phyloP scores from a whole-genome alignment of 805 yeast genomes.

The Saccharomycopsis guyanensis region DNA sequence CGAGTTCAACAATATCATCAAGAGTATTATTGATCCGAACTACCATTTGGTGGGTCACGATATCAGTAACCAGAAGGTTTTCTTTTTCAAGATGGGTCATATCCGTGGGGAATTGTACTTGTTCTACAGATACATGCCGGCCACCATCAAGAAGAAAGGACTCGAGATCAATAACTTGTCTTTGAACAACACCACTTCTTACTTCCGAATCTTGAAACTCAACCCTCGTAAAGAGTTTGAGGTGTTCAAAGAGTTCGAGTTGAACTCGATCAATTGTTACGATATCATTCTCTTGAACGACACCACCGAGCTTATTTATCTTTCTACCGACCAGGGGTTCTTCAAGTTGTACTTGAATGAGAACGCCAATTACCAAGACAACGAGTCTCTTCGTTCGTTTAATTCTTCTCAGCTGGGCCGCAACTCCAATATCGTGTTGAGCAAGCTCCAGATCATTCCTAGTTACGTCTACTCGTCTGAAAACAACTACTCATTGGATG shows the following conservation, averaged over 20 bases:
- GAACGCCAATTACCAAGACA: neutral
- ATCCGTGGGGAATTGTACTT: slow-evolving; percentile 15
- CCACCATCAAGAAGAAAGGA: slow-evolving; percentile 19
- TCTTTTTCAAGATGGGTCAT: slow-evolving; percentile 17
- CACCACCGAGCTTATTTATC: slow-evolving; percentile 16
- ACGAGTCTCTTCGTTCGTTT: slow-evolving; percentile 1
- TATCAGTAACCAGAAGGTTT: slow-evolving; percentile 20
- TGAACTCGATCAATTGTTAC: slow-evolving; percentile 17
- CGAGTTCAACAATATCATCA: slow-evolving; percentile 19
- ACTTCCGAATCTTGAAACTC: slow-evolving; percentile 15
- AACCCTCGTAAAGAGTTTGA: slow-evolving; percentile 15
- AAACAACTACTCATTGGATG: slow-evolving; percentile 15
- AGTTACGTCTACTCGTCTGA: slow-evolving; percentile 15
- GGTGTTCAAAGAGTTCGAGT: slow-evolving; percentile 11
- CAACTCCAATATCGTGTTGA: neutral
- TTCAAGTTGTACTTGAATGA: slow-evolving; percentile 11
- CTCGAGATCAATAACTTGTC: slow-evolving; percentile 15
- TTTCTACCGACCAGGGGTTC: slow-evolving; percentile 18
- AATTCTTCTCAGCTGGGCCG: neutral
- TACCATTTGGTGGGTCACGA: slow-evolving; percentile 21
- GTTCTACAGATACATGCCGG: slow-evolving; percentile 16
- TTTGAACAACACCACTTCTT: slow-evolving; percentile 3
- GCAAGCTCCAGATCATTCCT: slow-evolving; percentile 16
- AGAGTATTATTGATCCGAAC: slow-evolving; percentile 18
- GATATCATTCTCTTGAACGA: slow-evolving; percentile 15